These are phyloP conservation scores for Herpetomonas tarakana DNA, from an alignment of 208 protist species.

Conservation along the genomic window DNA sequence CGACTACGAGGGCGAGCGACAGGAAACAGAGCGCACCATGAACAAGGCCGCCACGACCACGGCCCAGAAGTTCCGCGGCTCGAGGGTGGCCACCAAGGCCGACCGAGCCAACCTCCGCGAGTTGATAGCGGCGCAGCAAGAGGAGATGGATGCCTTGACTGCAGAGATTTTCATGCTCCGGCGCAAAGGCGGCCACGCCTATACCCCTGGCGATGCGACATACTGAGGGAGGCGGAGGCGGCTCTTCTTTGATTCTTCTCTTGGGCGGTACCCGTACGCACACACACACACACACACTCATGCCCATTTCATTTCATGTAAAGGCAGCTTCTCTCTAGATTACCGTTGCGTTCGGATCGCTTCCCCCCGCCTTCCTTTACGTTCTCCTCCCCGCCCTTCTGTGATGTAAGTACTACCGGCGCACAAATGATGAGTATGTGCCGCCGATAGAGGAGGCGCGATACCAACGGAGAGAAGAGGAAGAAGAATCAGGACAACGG, in stretches of 20 bases:
- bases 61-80: constrained; percentile 57
- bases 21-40: constrained; percentile 71
- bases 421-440: too few relatives aligned
- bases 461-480: too few relatives aligned
- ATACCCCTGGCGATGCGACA: constrained; percentile 39
- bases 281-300: constrained; percentile 14
- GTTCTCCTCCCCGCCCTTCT: too few relatives aligned
- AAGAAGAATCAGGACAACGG: too few relatives aligned
- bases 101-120: constrained; percentile 80
- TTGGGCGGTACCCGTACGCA: constrained; percentile 2
- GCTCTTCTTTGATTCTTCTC: too few relatives aligned
- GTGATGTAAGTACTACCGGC: too few relatives aligned
- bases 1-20: constrained; percentile 72
- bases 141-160: constrained; percentile 92
- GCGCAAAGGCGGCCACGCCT: constrained; percentile 92
- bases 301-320: constrained; percentile 3
- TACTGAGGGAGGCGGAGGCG: too few relatives aligned
- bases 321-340: too few relatives aligned
- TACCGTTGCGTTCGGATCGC: too few relatives aligned
- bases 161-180: constrained; percentile 91
- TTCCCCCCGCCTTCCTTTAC: too few relatives aligned
- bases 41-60: constrained; percentile 72
- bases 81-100: constrained; percentile 69
- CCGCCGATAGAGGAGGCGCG: too few relatives aligned
- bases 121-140: constrained; percentile 86